Evolutionary conservation across 2,329 filamentous ascomycete species (phyloP), one percentile per base, ranked within the genome.

Genomic region (Plenodomus tracheiphilus): DNA sequence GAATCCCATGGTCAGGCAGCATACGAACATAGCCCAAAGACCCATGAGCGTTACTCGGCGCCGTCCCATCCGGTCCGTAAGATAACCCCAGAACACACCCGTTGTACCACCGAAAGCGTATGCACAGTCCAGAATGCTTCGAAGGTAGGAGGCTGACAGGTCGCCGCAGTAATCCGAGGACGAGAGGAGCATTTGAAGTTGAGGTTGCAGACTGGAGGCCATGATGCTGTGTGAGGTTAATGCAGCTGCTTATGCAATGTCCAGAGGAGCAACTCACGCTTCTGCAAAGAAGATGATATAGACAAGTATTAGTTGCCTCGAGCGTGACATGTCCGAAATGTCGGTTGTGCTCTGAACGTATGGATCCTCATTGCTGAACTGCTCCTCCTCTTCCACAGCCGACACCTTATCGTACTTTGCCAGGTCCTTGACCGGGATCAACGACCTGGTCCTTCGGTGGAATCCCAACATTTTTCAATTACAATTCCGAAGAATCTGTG

Each of bases 231-330:
- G 21, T 25, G 10, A 46, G 2, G 32, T 32, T 32, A 32, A 11
- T 32, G 7, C 28, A 32, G 13, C 28, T 8, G 8, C 9, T 11
- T 11, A 6, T 4, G 4, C 6, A 7, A 15, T 32, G 11, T 10
- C 10, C 28, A 15, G 13, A 15, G 4, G 22, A 17, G 40, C 41
- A 25, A 66, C 71, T 41, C 66, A 74, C 67, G 76, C 75, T 65
- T 79, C 77, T 6, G 75, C 75, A n/a, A 79, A 66, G 47, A 77
- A 77, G 20, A 78, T 58, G 20, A 77, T 60, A 56, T 77, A 78
- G 39, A 78, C 74, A 53, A 78, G 65, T 44, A 63, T 65, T 56
- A 77, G 49, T 51, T 77, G 73, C 41, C 51, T 65, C 47, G 59
- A 50, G 41, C 65, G 57, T 34, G 58, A 61, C 57, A 56, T 65